Evolutionary conservation across 2,329 filamentous ascomycete genomes (phyloP).

Genomic region (Metarhizium humberi): DNA sequence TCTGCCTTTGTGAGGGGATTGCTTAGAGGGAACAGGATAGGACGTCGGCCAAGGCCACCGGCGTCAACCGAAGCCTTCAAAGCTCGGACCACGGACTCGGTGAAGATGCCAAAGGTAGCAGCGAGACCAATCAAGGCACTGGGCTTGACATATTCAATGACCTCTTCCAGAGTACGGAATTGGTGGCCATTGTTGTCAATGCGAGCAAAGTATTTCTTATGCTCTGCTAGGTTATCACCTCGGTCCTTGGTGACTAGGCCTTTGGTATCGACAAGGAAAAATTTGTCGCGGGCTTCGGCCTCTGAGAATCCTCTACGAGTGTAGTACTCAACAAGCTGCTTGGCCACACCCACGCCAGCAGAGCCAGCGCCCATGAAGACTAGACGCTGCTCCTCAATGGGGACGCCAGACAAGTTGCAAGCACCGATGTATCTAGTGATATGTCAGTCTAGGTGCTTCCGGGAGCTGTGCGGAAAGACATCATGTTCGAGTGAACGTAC

Average conservation of each 20-base stretch:
- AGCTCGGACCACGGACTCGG: slow-evolving; percentile 70
- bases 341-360: slow-evolving; percentile 92
- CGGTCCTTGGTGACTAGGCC: slow-evolving; percentile 90
- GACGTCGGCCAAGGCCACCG: slow-evolving; percentile 60
- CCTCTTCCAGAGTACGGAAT: slow-evolving; percentile 75
- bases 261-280: slow-evolving; percentile 96
- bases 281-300: slow-evolving; percentile 78
- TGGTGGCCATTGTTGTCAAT: slow-evolving; percentile 56
- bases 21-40: slow-evolving; percentile 92
- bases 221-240: slow-evolving; percentile 86
- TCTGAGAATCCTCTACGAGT: slow-evolving; percentile 84
- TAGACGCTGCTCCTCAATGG: slow-evolving; percentile 81
- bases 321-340: slow-evolving; percentile 97
- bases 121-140: slow-evolving; percentile 91
- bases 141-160: slow-evolving; percentile 91
- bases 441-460: slow-evolving; percentile 38
- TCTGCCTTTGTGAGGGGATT: slow-evolving; percentile 96
- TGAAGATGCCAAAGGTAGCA: slow-evolving; percentile 91
- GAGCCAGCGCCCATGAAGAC: slow-evolving; percentile 96
- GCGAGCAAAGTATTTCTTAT: slow-evolving; percentile 67
- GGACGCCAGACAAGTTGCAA: slow-evolving; percentile 78
- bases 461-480: not conserved
- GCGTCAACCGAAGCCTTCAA: slow-evolving; percentile 55
- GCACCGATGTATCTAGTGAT: slow-evolving; percentile 54
- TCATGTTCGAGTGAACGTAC: slow-evolving; percentile 28